Conservation (phyloP, 2,329 filamentous ascomycete species). For the Pseudodiploospora longispora region DNA sequence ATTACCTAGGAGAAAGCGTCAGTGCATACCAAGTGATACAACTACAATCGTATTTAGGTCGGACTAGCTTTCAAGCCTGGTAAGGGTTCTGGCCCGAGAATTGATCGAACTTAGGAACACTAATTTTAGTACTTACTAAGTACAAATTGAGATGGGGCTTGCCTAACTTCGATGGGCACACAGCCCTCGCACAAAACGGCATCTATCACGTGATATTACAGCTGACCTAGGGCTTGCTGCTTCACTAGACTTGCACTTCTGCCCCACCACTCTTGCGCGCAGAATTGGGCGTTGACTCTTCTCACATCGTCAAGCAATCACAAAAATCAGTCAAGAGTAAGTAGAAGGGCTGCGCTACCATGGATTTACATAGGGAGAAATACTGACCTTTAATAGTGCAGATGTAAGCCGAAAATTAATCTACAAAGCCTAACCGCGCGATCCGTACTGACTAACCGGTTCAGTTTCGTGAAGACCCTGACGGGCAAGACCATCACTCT, state of each 20-base stretch:
- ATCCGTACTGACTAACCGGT: slow-evolving; percentile 20
- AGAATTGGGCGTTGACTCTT: slow-evolving; percentile 28
- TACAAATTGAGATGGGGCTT: no score
- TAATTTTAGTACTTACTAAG: no score
- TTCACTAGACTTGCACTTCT: slow-evolving; percentile 17
- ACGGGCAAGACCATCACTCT: slow-evolving; percentile 99
- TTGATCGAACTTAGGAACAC: no score
- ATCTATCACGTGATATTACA: slow-evolving; percentile 21
- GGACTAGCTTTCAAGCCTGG: no score
- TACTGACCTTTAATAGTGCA: slow-evolving; percentile 63
- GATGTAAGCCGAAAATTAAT: slow-evolving; percentile 58
- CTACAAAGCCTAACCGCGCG: slow-evolving; percentile 16
- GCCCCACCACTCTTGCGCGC: slow-evolving; percentile 38
- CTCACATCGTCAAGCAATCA: slow-evolving; percentile 36
- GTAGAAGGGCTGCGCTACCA: slow-evolving; percentile 22
- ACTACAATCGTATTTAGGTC: no score
- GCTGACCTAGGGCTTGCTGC: slow-evolving; percentile 29
- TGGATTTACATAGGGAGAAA: slow-evolving; percentile 4
- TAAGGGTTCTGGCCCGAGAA: no score
- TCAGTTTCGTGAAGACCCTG: slow-evolving; percentile 99
- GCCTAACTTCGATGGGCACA: neutral
- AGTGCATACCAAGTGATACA: no score
- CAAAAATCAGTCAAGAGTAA: slow-evolving; percentile 52
- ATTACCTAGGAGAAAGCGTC: no score
- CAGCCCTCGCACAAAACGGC: neutral